phyloP scores from a whole-genome alignment of 2,329 filamentous ascomycete genomes.

The Ceratocystis huliohia region DNA sequence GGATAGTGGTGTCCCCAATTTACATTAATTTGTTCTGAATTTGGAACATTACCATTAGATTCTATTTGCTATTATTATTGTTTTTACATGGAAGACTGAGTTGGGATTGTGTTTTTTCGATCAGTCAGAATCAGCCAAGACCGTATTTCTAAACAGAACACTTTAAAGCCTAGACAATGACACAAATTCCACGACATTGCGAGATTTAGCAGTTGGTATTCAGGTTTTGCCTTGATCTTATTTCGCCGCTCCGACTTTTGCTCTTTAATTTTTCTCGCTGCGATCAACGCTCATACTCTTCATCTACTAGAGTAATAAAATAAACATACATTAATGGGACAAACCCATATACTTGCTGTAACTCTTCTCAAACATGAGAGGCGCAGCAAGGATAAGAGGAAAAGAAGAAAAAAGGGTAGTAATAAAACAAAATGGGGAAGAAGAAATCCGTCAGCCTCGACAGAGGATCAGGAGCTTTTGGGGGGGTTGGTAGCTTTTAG shows the following conservation, averaged over 20 bases:
- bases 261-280: background rate
- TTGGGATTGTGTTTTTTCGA: conserved; percentile 3
- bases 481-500: conserved; percentile 30
- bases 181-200: background rate
- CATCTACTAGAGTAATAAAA: background rate
- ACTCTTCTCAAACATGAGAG: background rate
- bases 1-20: too few species aligned
- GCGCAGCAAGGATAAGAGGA: background rate
- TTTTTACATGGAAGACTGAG: conserved; percentile 3
- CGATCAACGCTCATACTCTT: background rate
- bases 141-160: background rate
- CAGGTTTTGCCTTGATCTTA: background rate
- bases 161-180: background rate
- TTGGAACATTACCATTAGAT: conserved; percentile 17
- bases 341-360: background rate
- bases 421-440: conserved; percentile 12
- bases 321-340: conserved; percentile 1
- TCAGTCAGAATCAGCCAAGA: background rate
- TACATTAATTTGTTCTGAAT: conserved; percentile 22
- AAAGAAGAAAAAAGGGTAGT: conserved; percentile 8
- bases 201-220: conserved; percentile 7
- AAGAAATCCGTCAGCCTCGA: background rate
- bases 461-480: background rate
- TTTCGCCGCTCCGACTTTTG: background rate
- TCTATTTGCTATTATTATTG: background rate